These are phyloP conservation scores for Albizia julibrissin DNA, from an alignment of 306 rosid genomes.

Conservation along the genomic window DNA sequence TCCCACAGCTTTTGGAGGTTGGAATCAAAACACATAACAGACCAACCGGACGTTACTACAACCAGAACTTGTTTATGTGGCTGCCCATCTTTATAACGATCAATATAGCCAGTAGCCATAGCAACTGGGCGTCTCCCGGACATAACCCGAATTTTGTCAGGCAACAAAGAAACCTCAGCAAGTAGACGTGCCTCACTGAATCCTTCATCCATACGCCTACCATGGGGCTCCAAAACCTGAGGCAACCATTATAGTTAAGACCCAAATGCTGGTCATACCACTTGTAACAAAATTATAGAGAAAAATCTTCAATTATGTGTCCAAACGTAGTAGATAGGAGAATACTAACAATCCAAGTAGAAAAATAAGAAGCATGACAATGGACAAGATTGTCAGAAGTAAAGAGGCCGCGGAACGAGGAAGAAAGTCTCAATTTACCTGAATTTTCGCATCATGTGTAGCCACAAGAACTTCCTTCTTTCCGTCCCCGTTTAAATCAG, in stretches of 20 bases:
- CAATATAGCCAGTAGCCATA: slow-evolving; percentile 88
- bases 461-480: slow-evolving; percentile 92
- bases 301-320: slow-evolving; percentile 15
- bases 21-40: slow-evolving; percentile 94
- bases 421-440: slow-evolving; percentile 48
- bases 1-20: slow-evolving; percentile 94
- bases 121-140: slow-evolving; percentile 95
- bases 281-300: slow-evolving; percentile 17
- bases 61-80: slow-evolving; percentile 82
- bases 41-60: slow-evolving; percentile 97
- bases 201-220: slow-evolving; percentile 89
- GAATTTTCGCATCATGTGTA: slow-evolving; percentile 93
- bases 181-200: slow-evolving; percentile 85
- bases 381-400: neutral
- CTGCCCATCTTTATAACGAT: slow-evolving; percentile 67
- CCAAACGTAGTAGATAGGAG: neutral
- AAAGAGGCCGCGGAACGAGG: neutral
- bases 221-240: slow-evolving; percentile 91
- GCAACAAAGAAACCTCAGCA: slow-evolving; percentile 77
- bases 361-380: slow-evolving; percentile 5
- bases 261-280: slow-evolving; percentile 19
- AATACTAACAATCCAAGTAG: neutral
- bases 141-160: slow-evolving; percentile 83
- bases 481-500: slow-evolving; percentile 97
- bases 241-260: slow-evolving; percentile 16